phyloP scores from a whole-genome alignment of 768 basidiomycete species.

The Collybia nuda region DNA sequence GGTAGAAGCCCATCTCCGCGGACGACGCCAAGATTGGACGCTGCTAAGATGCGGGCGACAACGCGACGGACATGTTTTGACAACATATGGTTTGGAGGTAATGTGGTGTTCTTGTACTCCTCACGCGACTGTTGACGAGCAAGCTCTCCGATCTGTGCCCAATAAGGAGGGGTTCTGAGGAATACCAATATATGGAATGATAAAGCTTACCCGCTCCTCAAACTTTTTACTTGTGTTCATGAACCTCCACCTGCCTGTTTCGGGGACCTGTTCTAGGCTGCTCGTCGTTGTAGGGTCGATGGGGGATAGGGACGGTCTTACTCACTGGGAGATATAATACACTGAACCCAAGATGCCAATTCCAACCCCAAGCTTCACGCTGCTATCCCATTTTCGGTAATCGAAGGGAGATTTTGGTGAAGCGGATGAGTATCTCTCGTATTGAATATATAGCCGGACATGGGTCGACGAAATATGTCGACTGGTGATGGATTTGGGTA shows the following conservation, averaged over 20 bases:
- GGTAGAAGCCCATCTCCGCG: conserved; percentile 22
- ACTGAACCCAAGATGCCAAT: conserved; percentile 14
- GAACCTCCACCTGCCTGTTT: conserved; percentile 87
- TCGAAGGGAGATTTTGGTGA: neutral
- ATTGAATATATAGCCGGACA: neutral
- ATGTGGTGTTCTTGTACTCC: conserved; percentile 52
- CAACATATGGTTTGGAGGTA: conserved; percentile 67
- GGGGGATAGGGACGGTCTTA: neutral
- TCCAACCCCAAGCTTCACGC: neutral
- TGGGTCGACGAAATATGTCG: neutral
- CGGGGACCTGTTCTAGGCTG: conserved; percentile 82
- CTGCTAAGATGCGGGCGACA: conserved; percentile 64
- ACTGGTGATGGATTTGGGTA: neutral
- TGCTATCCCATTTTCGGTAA: neutral
- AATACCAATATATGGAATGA: neutral
- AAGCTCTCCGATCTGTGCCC: conserved; percentile 40
- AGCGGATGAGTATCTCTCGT: neutral
- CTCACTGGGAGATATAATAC: conserved; percentile 35
- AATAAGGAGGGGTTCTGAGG: neutral
- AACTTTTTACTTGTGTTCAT: conserved; percentile 68
- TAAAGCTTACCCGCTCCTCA: conserved; percentile 51
- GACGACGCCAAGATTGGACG: conserved; percentile 71
- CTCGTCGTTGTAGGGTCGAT: neutral
- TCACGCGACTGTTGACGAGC: conserved; percentile 41
- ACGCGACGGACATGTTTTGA: conserved; percentile 70